Evolutionary conservation across 1,139 yeast genomes (phyloP).

Genomic region (Lodderomyces metapsilosis): DNA sequence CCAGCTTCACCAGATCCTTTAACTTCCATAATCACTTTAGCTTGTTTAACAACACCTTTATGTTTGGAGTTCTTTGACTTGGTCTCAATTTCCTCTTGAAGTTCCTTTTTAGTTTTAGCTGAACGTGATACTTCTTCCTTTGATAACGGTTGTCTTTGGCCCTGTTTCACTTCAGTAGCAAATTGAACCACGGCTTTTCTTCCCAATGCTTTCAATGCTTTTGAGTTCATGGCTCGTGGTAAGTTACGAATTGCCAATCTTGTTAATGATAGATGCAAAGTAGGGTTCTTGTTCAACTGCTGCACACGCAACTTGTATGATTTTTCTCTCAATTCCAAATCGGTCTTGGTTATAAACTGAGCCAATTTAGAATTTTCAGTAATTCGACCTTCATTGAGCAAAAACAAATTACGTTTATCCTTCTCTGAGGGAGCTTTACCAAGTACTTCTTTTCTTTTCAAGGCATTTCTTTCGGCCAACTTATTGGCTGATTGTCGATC

Average conservation of each 20-base stretch:
- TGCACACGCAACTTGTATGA: slow-evolving; percentile 84
- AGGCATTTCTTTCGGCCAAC: slow-evolving; percentile 71
- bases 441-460: slow-evolving; percentile 66
- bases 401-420: slow-evolving; percentile 81
- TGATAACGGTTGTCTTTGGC: slow-evolving; percentile 75
- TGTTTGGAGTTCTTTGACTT: slow-evolving; percentile 62
- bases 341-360: slow-evolving; percentile 61
- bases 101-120: slow-evolving; percentile 54
- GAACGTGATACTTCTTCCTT: slow-evolving; percentile 89
- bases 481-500: slow-evolving; percentile 81
- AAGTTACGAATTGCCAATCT: slow-evolving; percentile 91
- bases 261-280: slow-evolving; percentile 86
- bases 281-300: slow-evolving; percentile 86
- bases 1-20: slow-evolving; percentile 87
- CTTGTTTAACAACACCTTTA: slow-evolving; percentile 89
- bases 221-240: slow-evolving; percentile 89
- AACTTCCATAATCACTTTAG: slow-evolving; percentile 88
- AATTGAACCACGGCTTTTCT: slow-evolving; percentile 93
- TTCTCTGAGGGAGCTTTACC: slow-evolving; percentile 80
- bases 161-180: slow-evolving; percentile 85
- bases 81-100: slow-evolving; percentile 36
- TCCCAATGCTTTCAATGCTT: slow-evolving; percentile 85
- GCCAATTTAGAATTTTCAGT: slow-evolving; percentile 81
- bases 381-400: slow-evolving; percentile 92
- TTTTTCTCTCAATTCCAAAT: slow-evolving; percentile 84